Evolutionary conservation across 192 early-diverging fungal genomes (phyloP).

Genomic region (Allomyces javanicus): DNA sequence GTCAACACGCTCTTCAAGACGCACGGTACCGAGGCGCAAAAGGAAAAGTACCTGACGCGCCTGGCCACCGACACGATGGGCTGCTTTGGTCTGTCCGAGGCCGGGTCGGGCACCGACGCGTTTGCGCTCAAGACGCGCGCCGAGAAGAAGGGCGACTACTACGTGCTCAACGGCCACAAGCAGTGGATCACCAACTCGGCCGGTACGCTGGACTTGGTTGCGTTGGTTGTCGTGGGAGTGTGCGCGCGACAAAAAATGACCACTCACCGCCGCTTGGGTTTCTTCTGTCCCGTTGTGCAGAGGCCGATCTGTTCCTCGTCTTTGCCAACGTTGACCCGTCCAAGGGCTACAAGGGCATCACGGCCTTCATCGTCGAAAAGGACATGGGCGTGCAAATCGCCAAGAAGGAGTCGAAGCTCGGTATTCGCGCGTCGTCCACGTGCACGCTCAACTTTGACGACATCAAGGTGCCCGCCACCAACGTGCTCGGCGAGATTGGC

Average conservation of each 20-base stretch:
- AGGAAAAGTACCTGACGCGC: slow-evolving; percentile 67
- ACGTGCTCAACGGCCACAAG: slow-evolving; percentile 65
- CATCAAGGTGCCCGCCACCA: slow-evolving; percentile 59
- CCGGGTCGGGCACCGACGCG: slow-evolving; percentile 78
- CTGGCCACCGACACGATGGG: slow-evolving; percentile 69
- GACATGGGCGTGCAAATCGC: slow-evolving; percentile 75
- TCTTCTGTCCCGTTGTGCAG: slow-evolving; percentile 4
- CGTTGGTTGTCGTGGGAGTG: too few species aligned
- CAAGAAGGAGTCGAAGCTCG: slow-evolving; percentile 95
- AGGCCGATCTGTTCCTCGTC: slow-evolving; percentile 88
- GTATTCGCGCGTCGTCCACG: slow-evolving; percentile 90
- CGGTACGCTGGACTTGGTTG: too few species aligned
- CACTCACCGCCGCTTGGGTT: too few species aligned
- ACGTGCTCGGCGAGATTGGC: slow-evolving; percentile 81
- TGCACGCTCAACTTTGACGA: slow-evolving; percentile 88
- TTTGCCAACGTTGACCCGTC: slow-evolving; percentile 93
- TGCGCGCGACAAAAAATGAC: too few species aligned
- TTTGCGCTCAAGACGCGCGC: slow-evolving; percentile 80
- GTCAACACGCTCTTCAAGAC: slow-evolving; percentile 82
- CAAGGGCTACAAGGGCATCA: slow-evolving; percentile 91
- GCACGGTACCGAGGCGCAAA: slow-evolving; percentile 50
- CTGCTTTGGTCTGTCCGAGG: slow-evolving; percentile 87
- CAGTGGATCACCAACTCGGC: too few species aligned
- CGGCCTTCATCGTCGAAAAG: slow-evolving; percentile 89
- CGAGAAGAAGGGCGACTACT: slow-evolving; percentile 69